Evolutionary conservation across 1,284 basidiomycete genomes (phyloP).

Genomic region (Wolfiporia cocos): DNA sequence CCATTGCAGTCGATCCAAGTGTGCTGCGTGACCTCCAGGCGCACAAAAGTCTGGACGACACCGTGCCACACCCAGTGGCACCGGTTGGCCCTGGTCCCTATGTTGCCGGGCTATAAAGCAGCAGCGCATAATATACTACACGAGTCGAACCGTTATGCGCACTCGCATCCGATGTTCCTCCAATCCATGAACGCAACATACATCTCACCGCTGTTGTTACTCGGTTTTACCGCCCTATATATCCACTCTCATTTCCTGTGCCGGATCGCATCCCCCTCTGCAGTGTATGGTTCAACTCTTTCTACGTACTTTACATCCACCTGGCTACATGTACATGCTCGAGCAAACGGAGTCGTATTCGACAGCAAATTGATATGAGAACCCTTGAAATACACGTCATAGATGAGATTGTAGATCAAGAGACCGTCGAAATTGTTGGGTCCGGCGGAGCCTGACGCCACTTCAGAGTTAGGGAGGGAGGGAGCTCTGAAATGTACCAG

Average conservation of each 20-base stretch:
- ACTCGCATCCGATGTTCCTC: slow-evolving; percentile 1
- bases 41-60: slow-evolving; percentile 75
- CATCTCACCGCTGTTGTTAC: background rate
- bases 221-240: slow-evolving; percentile 1
- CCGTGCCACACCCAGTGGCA: slow-evolving; percentile 10
- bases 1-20: slow-evolving; percentile 69
- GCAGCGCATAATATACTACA: too few species aligned
- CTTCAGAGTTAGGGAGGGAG: too few species aligned
- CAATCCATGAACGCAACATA: slow-evolving; percentile 9
- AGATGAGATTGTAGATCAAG: too few species aligned
- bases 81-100: slow-evolving; percentile 3
- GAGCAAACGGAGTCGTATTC: too few species aligned
- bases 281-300: slow-evolving; percentile 14
- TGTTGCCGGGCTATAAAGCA: too few species aligned
- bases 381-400: too few species aligned
- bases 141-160: background rate
- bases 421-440: too few species aligned
- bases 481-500: too few species aligned
- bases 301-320: slow-evolving; percentile 6
- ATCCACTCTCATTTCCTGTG: slow-evolving; percentile 5
- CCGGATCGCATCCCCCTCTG: slow-evolving; percentile 12
- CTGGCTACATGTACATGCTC: too few species aligned
- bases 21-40: slow-evolving; percentile 86
- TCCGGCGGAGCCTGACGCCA: too few species aligned
- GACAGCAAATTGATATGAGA: too few species aligned